A percentile compares a stretch with the other conserved stretches of the same genome.
Conservation (phyloP, 1,284 basidiomycete genomes). For the Cryptococcus amylolentus region DNA sequence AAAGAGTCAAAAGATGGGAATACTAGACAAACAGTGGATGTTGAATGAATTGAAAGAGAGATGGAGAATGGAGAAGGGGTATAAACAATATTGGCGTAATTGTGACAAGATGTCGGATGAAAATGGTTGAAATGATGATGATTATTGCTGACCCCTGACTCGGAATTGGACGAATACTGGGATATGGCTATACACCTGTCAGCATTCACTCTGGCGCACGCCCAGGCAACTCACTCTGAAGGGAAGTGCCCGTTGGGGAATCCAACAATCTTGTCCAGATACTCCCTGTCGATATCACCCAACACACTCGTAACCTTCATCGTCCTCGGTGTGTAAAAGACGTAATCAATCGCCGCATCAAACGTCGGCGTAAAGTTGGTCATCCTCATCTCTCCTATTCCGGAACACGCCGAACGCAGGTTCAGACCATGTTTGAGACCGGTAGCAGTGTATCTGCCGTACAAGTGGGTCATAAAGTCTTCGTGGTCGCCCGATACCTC, state of each 20-base stretch:
- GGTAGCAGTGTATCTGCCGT: conserved; percentile 88
- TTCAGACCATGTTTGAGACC: conserved; percentile 76
- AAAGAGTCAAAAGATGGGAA: too few relatives aligned
- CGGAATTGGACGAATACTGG: conserved; percentile 50
- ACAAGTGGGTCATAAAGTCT: conserved; percentile 89
- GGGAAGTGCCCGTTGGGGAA: conserved; percentile 98
- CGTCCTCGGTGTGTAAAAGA: conserved; percentile 82
- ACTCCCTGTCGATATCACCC: conserved; percentile 79
- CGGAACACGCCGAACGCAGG: conserved; percentile 78
- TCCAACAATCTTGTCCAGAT: conserved; percentile 87
- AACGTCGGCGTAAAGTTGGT: conserved; percentile 91
- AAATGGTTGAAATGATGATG: too few relatives aligned
- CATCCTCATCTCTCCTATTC: conserved; percentile 65
- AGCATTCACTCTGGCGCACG: conserved; percentile 46
- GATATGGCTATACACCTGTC: conserved; percentile 42
- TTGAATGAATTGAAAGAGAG: too few relatives aligned
- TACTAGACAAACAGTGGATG: too few relatives aligned
- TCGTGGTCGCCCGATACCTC: conserved; percentile 69
- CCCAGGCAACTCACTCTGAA: conserved; percentile 73
- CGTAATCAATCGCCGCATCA: conserved; percentile 83
- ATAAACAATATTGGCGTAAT: too few relatives aligned
- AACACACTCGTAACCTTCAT: conserved; percentile 81
- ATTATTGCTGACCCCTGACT: conserved; percentile 33
- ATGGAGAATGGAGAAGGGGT: too few relatives aligned
- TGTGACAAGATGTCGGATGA: too few relatives aligned